These are phyloP conservation scores for Amanita thiersii DNA, from an alignment of 768 basidiomycete species.

Conservation along the genomic window DNA sequence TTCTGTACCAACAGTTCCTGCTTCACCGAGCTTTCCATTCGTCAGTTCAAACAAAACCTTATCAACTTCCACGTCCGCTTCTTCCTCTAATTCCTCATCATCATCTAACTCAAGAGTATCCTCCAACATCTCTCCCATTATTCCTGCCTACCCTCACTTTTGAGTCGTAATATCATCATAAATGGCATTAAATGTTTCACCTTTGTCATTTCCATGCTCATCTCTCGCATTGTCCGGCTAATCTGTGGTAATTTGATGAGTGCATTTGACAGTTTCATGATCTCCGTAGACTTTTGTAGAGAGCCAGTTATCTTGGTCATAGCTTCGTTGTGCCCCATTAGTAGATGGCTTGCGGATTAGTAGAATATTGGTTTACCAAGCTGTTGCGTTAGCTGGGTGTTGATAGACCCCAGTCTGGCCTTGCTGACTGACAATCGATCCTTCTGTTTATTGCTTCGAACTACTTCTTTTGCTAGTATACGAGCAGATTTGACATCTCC, in stretches of 20 bases:
- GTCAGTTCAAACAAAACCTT: conserved; percentile 94
- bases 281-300: conserved; percentile 95
- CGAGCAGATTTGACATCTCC: conserved; percentile 91
- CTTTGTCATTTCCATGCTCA: conserved; percentile 99
- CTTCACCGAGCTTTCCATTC: conserved; percentile 89
- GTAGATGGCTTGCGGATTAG: not conserved
- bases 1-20: conserved; percentile 61
- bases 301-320: conserved; percentile 98
- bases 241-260: conserved; percentile 90
- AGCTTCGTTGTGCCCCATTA: conserved; percentile 37
- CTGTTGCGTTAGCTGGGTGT: conserved; percentile 84
- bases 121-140: conserved; percentile 97
- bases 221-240: conserved; percentile 87
- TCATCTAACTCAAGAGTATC: conserved; percentile 89
- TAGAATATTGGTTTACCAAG: conserved; percentile 53
- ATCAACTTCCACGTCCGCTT: conserved; percentile 96
- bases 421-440: conserved; percentile 89
- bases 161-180: not conserved
- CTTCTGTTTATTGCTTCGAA: conserved; percentile 90
- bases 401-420: conserved; percentile 85
- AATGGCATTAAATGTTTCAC: conserved; percentile 27
- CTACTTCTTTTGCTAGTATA: conserved; percentile 90
- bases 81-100: conserved; percentile 91
- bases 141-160: conserved; percentile 62
- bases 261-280: conserved; percentile 96